Evolutionary conservation across 2,329 filamentous ascomycete species (phyloP), one percentile per base, ranked within the genome.

Genomic region (Clonostachys chloroleuca): DNA sequence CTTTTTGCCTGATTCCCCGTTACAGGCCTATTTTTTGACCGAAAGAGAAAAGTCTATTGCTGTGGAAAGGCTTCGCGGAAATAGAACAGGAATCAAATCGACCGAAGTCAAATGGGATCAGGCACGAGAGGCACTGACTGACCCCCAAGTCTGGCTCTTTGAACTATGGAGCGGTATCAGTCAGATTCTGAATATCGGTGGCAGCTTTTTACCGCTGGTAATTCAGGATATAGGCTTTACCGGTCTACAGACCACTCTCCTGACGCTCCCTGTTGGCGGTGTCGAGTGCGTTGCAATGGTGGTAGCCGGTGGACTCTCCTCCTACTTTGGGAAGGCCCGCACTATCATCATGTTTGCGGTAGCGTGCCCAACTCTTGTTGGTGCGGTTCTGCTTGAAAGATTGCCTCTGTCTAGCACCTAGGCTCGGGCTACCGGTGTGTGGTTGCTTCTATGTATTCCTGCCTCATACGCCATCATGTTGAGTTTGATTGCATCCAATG

Each of bases 111-210:
- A 66, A 45, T 73, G 71, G 67, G 63, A 70, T 3, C 81, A 84
- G 54, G 61, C 72, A 24, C 48, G 59, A 5, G 80, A 84, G 57
- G 80, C 77, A 43, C 57, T 83, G 0, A 46, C 66, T 10, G 81
- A 83, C 52, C 78, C 77, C 4, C 83, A 84, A 59, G 79, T 78
- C 0, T 84, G 78, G 79, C 63, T 83, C 43, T 70, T 84, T 30
- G 24, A 8, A 30, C 24, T 30, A 4, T 30, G 24, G 24, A 30
- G 24, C 24, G 24, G 24, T 6, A 30, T 30, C 24, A 30, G 24
- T 30, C 24, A 30, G 24, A 10, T 30, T 30, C 24, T 30, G 24
- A 30, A 30, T 10, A 30, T 10, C 10, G 24, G 24, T 10, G 24
- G 9, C 9, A 30, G 24, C 24, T 30, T 30, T 30, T 6, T 30